A percentile compares a stretch with the other conserved stretches of the same genome.
Conservation (phyloP, 495 filamentous ascomycete species). For the Aspergillus diversus region DNA sequence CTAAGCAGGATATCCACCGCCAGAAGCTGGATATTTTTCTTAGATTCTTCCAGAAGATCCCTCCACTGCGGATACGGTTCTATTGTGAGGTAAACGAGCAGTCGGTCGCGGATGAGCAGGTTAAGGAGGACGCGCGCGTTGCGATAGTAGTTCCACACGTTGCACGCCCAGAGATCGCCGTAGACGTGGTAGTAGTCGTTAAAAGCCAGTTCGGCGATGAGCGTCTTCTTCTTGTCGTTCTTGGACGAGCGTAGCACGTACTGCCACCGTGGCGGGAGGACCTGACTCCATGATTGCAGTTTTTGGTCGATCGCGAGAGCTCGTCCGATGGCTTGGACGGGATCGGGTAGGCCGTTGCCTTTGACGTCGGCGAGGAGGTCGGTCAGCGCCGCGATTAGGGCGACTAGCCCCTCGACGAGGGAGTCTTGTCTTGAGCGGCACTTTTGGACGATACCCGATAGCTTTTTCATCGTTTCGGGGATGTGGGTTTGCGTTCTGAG, state of each 20-base stretch:
- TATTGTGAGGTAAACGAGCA: constrained; percentile 8
- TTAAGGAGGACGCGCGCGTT: constrained; percentile 13
- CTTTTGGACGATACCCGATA: constrained; percentile 7
- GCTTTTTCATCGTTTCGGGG: constrained; percentile 2
- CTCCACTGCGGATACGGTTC: constrained; percentile 13
- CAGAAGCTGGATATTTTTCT: not conserved
- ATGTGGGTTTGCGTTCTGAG: constrained; percentile 10
- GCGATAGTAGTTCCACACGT: constrained; percentile 18
- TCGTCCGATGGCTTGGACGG: constrained; percentile 11
- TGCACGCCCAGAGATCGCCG: constrained; percentile 17
- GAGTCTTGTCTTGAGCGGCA: not conserved
- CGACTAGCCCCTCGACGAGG: constrained; percentile 9
- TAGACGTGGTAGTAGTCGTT: constrained; percentile 18
- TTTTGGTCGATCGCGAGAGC: not conserved
- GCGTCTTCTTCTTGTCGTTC: not conserved
- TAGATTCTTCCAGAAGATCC: constrained; percentile 4
- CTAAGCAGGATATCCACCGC: constrained; percentile 9
- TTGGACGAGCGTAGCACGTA: not conserved
- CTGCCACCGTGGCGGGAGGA: constrained; percentile 12
- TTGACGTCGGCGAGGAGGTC: constrained; percentile 18
- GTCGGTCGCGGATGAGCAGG: not conserved
- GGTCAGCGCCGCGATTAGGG: constrained; percentile 8
- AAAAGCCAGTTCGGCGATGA: constrained; percentile 10
- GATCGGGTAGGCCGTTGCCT: constrained; percentile 1
- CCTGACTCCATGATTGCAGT: constrained; percentile 2